These are phyloP conservation scores for Pythium insidiosum DNA, from an alignment of 352 stramenopile genomes.

Conservation along the genomic window DNA sequence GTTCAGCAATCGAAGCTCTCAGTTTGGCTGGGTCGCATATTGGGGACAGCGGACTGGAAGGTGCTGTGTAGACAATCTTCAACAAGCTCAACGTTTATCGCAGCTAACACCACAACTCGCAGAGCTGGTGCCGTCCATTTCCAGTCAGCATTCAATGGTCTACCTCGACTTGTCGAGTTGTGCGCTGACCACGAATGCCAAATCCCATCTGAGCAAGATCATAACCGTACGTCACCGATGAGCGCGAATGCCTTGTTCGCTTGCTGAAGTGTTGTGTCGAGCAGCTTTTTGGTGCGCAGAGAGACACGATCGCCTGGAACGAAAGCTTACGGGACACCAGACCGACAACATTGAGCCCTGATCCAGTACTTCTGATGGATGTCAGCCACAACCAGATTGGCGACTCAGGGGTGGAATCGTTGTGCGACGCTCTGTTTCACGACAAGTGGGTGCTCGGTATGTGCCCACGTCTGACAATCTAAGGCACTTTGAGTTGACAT, in stretches of 20 bases:
- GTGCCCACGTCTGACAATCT: too few relatives aligned
- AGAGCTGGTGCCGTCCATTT: too few relatives aligned
- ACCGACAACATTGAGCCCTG: neutral
- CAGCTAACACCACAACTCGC: too few relatives aligned
- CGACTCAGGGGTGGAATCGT: constrained; percentile 23
- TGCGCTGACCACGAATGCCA: constrained; percentile 39
- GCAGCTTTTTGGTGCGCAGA: constrained; percentile 36
- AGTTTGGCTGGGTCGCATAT: too few relatives aligned
- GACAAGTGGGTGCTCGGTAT: constrained; percentile 61
- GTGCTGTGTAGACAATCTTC: too few relatives aligned
- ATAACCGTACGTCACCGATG: constrained; percentile 40
- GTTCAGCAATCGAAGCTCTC: too few relatives aligned
- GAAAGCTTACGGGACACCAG: constrained; percentile 34
- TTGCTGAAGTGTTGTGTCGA: too few relatives aligned
- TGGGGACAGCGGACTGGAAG: too few relatives aligned
- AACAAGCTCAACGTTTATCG: too few relatives aligned
- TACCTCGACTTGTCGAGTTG: constrained; percentile 37
- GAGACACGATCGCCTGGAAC: constrained; percentile 49
- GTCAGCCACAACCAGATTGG: constrained; percentile 37
- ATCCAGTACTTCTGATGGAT: constrained; percentile 29
- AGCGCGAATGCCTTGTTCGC: too few relatives aligned
- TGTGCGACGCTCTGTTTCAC: constrained; percentile 47
- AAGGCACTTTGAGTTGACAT: too few relatives aligned
- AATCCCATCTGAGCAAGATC: constrained; percentile 45
- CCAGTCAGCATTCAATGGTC: constrained; percentile 25